Conservation (phyloP, 371 early-diverging fungal genomes). For the Synchytrium microbalum region DNA sequence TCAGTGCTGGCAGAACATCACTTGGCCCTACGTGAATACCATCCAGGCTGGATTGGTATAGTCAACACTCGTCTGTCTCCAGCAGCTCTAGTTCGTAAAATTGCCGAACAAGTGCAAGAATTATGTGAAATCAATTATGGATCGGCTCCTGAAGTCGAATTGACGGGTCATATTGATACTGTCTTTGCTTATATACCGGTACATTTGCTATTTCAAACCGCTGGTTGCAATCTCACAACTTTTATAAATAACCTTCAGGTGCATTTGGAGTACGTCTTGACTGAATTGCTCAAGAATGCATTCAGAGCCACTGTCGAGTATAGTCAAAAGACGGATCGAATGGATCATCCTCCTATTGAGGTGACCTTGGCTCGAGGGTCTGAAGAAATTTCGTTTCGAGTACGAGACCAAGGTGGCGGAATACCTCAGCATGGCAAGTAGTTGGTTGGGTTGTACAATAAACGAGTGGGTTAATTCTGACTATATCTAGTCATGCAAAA, state of each 20-base stretch:
- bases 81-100: conserved; percentile 51
- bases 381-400: conserved; percentile 75
- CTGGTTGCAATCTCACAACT: conserved; percentile 37
- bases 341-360: conserved; percentile 67
- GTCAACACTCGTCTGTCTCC: conserved; percentile 75
- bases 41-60: conserved; percentile 67
- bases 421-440: conserved; percentile 52
- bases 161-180: conserved; percentile 67
- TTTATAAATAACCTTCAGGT: conserved; percentile 50
- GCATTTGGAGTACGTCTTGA: conserved; percentile 90
- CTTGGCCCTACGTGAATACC: conserved; percentile 66
- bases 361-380: conserved; percentile 74
- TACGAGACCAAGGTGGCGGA: conserved; percentile 92
- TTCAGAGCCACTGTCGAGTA: conserved; percentile 86
- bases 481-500: too few species aligned
- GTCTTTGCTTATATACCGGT: conserved; percentile 80
- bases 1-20: conserved; percentile 78
- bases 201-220: background rate
- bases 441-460: background rate
- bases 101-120: conserved; percentile 68
- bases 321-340: conserved; percentile 42
- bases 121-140: conserved; percentile 91
- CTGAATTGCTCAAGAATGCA: conserved; percentile 88
- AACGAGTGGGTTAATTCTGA: too few species aligned
- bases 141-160: conserved; percentile 60